A percentile compares a stretch with the other conserved stretches of the same genome.
Evolutionary conservation across 2,329 filamentous ascomycete genomes (phyloP).

Genomic region (Aspergillus phoenicis): DNA sequence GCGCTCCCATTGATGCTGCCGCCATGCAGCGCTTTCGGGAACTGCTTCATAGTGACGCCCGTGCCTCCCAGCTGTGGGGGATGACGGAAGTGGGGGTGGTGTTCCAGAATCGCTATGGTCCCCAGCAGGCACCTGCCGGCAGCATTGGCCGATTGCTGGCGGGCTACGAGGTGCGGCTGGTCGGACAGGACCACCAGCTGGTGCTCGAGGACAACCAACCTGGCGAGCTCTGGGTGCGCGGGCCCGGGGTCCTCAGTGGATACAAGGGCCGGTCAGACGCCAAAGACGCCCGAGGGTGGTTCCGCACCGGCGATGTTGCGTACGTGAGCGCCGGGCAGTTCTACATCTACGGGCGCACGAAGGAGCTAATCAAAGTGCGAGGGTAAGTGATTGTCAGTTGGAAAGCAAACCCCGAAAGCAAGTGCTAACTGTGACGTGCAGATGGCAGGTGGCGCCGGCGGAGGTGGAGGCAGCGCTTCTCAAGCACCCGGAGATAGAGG

Average conservation of each 20-base stretch:
- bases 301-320: slow-evolving; percentile 48
- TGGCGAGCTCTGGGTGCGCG: slow-evolving; percentile 48
- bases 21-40: slow-evolving; percentile 45
- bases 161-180: slow-evolving; percentile 43
- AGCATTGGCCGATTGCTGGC: slow-evolving; percentile 52
- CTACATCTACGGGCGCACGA: slow-evolving; percentile 46
- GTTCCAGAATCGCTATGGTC: slow-evolving; percentile 43
- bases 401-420: not conserved
- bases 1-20: slow-evolving; percentile 50
- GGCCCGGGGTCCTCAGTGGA: slow-evolving; percentile 37
- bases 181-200: slow-evolving; percentile 36
- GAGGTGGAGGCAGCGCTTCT: slow-evolving; percentile 52
- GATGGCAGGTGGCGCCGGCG: slow-evolving; percentile 53
- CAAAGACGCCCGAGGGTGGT: slow-evolving; percentile 45
- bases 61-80: slow-evolving; percentile 55
- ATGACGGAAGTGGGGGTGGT: slow-evolving; percentile 57
- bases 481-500: slow-evolving; percentile 47
- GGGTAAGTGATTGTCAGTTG: slow-evolving; percentile 34
- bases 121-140: slow-evolving; percentile 44
- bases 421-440: slow-evolving; percentile 14
- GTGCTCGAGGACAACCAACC: slow-evolving; percentile 33
- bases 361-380: slow-evolving; percentile 52
- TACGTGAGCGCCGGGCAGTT: slow-evolving; percentile 39
- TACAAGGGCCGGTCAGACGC: slow-evolving; percentile 43
- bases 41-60: slow-evolving; percentile 45